Percentiles rank a stretch among this genome's conserved stretches.
Conservation (phyloP, 1,139 yeast species). For the Wickerhamiella infanticola region DNA sequence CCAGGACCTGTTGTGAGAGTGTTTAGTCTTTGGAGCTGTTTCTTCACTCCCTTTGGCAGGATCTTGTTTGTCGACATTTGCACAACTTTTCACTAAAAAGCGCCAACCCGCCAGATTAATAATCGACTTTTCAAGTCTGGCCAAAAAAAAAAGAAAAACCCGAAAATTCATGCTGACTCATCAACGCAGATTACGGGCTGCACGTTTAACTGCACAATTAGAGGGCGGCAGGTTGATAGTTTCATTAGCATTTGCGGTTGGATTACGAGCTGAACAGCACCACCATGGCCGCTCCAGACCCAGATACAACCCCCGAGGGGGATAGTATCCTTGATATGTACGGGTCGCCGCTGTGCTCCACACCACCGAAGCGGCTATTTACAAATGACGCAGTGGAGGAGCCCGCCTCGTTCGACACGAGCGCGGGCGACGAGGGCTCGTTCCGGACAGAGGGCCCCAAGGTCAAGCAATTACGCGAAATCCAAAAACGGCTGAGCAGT, state of each 20-base stretch:
- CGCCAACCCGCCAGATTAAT: no score
- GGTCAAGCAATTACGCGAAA: neutral
- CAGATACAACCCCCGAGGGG: neutral
- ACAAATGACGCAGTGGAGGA: no score
- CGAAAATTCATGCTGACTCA: no score
- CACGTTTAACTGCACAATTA: no score
- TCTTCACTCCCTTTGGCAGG: constrained; percentile 26
- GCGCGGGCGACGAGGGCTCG: neutral
- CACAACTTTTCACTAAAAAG: no score
- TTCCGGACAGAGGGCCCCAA: neutral
- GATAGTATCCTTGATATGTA: constrained; percentile 1
- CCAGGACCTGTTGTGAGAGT: constrained; percentile 33
- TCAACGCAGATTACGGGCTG: no score
- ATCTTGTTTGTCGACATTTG: neutral
- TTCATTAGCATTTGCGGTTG: no score
- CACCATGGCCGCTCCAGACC: neutral
- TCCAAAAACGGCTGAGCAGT: neutral
- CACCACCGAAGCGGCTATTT: neutral
- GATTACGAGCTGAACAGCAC: neutral
- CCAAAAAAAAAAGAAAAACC: no score
- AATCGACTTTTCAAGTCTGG: no score
- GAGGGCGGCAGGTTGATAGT: no score
- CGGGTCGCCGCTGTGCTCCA: neutral
- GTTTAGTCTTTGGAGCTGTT: constrained; percentile 31
- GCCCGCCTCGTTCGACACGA: no score